phyloP scores from a whole-genome alignment of 139 green algal species.

The Monoraphidium neglectum region DNA sequence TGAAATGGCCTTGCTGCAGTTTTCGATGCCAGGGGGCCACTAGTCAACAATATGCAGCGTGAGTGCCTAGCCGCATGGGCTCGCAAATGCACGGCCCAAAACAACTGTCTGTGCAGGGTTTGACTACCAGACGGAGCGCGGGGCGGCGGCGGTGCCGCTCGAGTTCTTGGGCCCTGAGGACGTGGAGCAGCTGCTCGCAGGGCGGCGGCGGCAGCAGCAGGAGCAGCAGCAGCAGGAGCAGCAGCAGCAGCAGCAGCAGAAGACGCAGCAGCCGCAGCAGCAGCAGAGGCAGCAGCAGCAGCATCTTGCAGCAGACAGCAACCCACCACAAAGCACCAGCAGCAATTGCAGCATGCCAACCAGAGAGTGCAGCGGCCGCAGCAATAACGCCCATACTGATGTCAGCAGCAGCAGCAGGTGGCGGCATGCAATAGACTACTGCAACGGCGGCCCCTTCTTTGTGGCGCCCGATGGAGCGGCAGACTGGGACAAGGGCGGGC shows the following conservation, averaged over 20 bases:
- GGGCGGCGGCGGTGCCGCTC: conserved; percentile 47
- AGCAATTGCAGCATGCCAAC: conserved; percentile 1
- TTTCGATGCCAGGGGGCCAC: too few species aligned
- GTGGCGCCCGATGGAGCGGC: not conserved
- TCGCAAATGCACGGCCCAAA: too few species aligned
- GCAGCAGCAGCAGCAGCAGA: not conserved
- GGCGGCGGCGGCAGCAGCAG: not conserved
- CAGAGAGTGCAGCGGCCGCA: too few species aligned
- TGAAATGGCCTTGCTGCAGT: too few species aligned
- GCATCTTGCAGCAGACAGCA: not conserved
- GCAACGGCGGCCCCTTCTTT: conserved; percentile 73
- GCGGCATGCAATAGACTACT: conserved; percentile 56
- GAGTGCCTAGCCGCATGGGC: too few species aligned
- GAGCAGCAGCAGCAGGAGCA: conserved; percentile 22
- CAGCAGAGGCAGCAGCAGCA: not conserved
- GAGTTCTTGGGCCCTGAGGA: not conserved
- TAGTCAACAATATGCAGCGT: too few species aligned
- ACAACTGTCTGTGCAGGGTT: too few species aligned
- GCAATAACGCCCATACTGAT: too few species aligned
- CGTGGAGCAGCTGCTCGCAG: too few species aligned
- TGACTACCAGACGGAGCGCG: conserved; percentile 58
- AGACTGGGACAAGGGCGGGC: not conserved
- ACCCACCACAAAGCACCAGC: not conserved
- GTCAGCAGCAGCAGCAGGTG: conserved; percentile 13
- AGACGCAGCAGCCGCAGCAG: not conserved